These are phyloP conservation scores for Trichothecium sympodiale DNA, from an alignment of 2,329 filamentous ascomycete species.

Conservation along the genomic window DNA sequence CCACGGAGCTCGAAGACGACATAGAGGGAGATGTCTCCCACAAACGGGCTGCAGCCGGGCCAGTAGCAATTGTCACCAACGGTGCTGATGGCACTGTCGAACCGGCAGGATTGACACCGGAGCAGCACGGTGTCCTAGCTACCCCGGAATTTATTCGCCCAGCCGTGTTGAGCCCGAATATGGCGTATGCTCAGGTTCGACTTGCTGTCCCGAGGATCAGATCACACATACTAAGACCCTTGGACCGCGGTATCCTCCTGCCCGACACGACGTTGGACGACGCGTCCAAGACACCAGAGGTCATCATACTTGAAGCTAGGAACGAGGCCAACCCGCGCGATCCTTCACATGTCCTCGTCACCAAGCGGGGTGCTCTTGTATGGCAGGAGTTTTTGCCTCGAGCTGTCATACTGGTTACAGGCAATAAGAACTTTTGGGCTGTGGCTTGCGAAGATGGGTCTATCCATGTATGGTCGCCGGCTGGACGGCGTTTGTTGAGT, in stretches of 20 bases:
- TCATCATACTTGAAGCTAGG: slow-evolving; percentile 75
- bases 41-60: slow-evolving; percentile 51
- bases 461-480: slow-evolving; percentile 83
- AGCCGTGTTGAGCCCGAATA: slow-evolving; percentile 71
- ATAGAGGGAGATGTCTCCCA: slow-evolving; percentile 32
- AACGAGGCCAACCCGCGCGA: slow-evolving; percentile 72
- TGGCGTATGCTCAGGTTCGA: slow-evolving; percentile 72
- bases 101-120: slow-evolving; percentile 54
- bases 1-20: slow-evolving; percentile 67
- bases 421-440: slow-evolving; percentile 83
- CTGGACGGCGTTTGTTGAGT: slow-evolving; percentile 75
- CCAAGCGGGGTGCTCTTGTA: slow-evolving; percentile 65
- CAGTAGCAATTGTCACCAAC: slow-evolving; percentile 65
- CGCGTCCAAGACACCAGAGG: slow-evolving; percentile 52
- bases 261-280: slow-evolving; percentile 45
- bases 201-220: slow-evolving; percentile 82
- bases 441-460: slow-evolving; percentile 89
- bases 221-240: slow-evolving; percentile 67
- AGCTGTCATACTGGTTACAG: slow-evolving; percentile 80
- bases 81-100: slow-evolving; percentile 62
- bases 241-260: slow-evolving; percentile 55
- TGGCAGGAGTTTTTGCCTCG: slow-evolving; percentile 93
- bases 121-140: slow-evolving; percentile 48
- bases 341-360: slow-evolving; percentile 72
- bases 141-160: slow-evolving; percentile 81